phyloP scores from a whole-genome alignment of 176 grass and related monocot species.

The Aegilops speltoides region DNA sequence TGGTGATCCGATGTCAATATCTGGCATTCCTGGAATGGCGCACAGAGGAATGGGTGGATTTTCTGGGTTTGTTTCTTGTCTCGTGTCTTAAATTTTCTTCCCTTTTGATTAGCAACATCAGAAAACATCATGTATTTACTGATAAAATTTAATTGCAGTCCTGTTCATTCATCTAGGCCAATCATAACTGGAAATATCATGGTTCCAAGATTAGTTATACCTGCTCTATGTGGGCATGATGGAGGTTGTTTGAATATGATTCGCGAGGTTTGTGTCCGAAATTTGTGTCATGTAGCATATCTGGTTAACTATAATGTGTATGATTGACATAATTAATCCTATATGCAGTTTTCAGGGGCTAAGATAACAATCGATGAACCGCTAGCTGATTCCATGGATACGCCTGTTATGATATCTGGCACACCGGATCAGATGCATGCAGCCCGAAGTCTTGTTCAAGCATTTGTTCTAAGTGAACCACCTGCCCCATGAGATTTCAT shows the following conservation, averaged over 20 bases:
- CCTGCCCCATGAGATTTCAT: conserved; percentile 35
- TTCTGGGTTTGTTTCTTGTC: conserved; percentile 63
- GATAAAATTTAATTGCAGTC: conserved; percentile 37
- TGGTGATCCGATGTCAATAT: conserved; percentile 46
- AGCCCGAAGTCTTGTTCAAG: conserved; percentile 91
- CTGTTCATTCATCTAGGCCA: conserved; percentile 59
- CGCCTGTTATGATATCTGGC: conserved; percentile 66
- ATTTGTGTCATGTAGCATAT: conserved; percentile 11
- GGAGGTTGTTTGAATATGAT: conserved; percentile 87
- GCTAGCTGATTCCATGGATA: conserved; percentile 66
- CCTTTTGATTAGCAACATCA: not conserved
- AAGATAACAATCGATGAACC: conserved; percentile 83
- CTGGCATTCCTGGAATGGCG: conserved; percentile 55
- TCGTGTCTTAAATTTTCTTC: conserved; percentile 5
- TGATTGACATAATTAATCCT: conserved; percentile 33
- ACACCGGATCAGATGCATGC: conserved; percentile 84
- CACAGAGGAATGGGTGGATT: conserved; percentile 68
- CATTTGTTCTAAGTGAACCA: conserved; percentile 87
- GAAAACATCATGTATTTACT: conserved; percentile 5
- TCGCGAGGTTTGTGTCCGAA: conserved; percentile 57
- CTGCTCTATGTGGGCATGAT: conserved; percentile 75
- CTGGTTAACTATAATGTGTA: not conserved
- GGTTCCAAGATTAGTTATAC: conserved; percentile 70
- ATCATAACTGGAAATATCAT: conserved; percentile 73
- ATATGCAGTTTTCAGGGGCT: conserved; percentile 88